These are phyloP conservation scores for Pilatotrama ljubarskyi DNA, from an alignment of 768 basidiomycete species.

Conservation along the genomic window DNA sequence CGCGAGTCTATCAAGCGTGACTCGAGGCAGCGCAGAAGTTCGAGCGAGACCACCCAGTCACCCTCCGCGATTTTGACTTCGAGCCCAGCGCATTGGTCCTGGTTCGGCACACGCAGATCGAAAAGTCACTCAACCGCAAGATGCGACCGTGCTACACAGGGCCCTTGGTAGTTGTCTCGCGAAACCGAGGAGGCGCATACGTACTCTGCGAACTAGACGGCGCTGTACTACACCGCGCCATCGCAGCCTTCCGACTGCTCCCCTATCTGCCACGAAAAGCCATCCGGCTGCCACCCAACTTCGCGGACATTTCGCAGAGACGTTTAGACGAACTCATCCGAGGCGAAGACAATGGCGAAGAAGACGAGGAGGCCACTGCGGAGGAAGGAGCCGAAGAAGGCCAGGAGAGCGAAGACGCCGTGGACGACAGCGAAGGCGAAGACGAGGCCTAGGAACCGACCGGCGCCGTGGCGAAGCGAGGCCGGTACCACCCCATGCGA, in stretches of 20 bases:
- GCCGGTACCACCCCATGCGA: too few species aligned
- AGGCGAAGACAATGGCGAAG: conserved; percentile 1
- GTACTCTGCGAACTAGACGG: conserved; percentile 31
- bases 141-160: conserved; percentile 16
- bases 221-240: conserved; percentile 3
- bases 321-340: background rate
- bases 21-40: conserved; percentile 13
- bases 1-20: background rate
- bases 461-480: too few species aligned
- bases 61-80: conserved; percentile 26
- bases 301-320: background rate
- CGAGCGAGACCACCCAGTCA: conserved; percentile 4
- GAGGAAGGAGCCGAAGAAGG: too few species aligned
- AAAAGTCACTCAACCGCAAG: conserved; percentile 28
- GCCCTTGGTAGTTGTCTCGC: conserved; percentile 26
- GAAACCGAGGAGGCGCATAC: conserved; percentile 26
- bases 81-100: conserved; percentile 29
- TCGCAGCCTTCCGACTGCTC: conserved; percentile 25
- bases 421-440: too few species aligned
- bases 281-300: background rate
- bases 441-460: too few species aligned
- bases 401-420: too few species aligned
- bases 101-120: conserved; percentile 29
- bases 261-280: conserved; percentile 18
- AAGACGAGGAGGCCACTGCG: background rate